These are phyloP conservation scores for Thecaphora thlaspeos DNA, from an alignment of 1,284 basidiomycete genomes.

Conservation along the genomic window DNA sequence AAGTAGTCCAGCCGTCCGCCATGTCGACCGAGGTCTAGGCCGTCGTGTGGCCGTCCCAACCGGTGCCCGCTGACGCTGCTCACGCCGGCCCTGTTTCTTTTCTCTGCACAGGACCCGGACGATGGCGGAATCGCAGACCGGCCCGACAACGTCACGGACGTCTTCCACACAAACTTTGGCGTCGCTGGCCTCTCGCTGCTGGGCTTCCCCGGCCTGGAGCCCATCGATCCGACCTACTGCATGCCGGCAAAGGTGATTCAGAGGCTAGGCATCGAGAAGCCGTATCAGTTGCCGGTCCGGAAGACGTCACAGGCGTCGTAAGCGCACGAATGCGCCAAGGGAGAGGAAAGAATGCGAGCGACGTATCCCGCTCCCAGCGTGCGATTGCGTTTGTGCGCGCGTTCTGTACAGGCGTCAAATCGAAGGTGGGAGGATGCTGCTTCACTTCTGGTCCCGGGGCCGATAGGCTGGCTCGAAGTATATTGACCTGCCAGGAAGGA, in stretches of 20 bases:
- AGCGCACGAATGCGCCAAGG: too few species aligned
- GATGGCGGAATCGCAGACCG: constrained; percentile 90
- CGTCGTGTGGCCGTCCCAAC: too few species aligned
- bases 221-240: constrained; percentile 92
- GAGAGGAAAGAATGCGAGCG: too few species aligned
- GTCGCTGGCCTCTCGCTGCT: constrained; percentile 85
- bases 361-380: too few species aligned
- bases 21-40: too few species aligned
- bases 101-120: constrained; percentile 72
- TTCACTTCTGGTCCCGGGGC: too few species aligned
- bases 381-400: too few species aligned
- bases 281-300: constrained; percentile 18
- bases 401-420: too few species aligned
- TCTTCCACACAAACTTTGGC: constrained; percentile 94
- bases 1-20: constrained; percentile 22
- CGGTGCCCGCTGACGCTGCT: background rate
- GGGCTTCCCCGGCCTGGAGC: constrained; percentile 78
- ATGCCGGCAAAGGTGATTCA: constrained; percentile 78
- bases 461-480: constrained; percentile 25
- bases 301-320: too few species aligned
- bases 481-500: background rate
- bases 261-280: constrained; percentile 36
- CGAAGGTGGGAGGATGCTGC: too few species aligned
- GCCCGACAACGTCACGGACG: constrained; percentile 88
- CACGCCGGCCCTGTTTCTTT: background rate